These are phyloP conservation scores for Millerozyma miso DNA, from an alignment of 805 yeast genomes.

Conservation along the genomic window DNA sequence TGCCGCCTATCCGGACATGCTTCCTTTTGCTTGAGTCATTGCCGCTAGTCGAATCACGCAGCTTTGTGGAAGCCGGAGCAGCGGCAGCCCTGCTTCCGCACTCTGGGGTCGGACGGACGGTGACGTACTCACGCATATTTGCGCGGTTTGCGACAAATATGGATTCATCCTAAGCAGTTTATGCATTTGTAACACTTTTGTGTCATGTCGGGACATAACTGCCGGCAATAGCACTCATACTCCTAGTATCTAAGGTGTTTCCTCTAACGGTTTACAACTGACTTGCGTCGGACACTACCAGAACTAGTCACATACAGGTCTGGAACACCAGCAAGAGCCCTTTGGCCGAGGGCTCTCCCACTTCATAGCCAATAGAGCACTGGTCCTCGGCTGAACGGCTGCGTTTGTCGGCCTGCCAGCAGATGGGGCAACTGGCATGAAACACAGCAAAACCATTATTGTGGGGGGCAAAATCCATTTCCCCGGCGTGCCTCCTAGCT, in stretches of 20 bases:
- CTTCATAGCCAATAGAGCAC: background rate
- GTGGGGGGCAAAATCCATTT: too few relatives aligned
- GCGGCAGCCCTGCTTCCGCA: background rate
- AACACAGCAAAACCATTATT: too few relatives aligned
- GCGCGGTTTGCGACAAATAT: background rate
- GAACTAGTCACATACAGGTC: too few relatives aligned
- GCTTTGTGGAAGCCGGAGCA: background rate
- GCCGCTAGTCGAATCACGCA: background rate
- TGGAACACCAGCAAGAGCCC: too few relatives aligned
- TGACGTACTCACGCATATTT: background rate
- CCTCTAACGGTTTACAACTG: background rate
- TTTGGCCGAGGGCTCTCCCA: too few relatives aligned
- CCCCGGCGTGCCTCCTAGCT: too few relatives aligned
- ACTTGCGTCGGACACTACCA: too few relatives aligned
- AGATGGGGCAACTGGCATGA: too few relatives aligned
- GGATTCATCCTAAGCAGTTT: too few relatives aligned
- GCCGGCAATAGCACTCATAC: background rate
- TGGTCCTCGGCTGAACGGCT: background rate
- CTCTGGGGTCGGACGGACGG: background rate
- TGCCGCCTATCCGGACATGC: background rate
- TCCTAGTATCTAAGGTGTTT: background rate
- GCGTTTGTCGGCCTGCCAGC: background rate
- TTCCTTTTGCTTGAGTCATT: background rate
- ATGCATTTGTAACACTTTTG: too few relatives aligned
- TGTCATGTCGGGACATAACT: background rate